Base-by-base conservation (phyloP, 2,329 filamentous ascomycete genomes). In the Atkinsonella texensis region DNA sequence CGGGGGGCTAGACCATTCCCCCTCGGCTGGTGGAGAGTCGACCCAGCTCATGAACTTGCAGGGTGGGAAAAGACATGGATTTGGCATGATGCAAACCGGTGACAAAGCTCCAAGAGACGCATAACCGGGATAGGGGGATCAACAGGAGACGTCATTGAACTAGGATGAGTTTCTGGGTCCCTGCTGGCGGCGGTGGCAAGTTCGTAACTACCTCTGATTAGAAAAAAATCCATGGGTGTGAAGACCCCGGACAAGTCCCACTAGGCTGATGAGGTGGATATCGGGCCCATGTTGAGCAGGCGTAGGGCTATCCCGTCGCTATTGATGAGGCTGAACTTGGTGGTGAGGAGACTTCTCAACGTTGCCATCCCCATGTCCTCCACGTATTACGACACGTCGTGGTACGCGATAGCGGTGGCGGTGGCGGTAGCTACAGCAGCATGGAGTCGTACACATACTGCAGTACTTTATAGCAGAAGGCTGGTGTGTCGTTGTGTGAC, bases 101-200 rank as follows among this genome's bases (percentile, higher is more conserved):
- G 35, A 31, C 13, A 35, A 28, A 13, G 12, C 18, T 39, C 4
- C 28, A 28, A 28, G 28, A 28, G 5, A 28, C 2, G 28, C 28
- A 28, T 8, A 1, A 28, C 7, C 28, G 28, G 7, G 18, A 13
- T 12, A 11, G 18, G 41, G 12, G 35, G 10, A 35, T 13, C 33
- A 35, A 15, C 35, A 4, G 15, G 11, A 38, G 3, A 38, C 35
- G 15, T 38, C 5, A 8, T 28, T 15, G 15, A 38, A 38, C 8
- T 38, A 15, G 15, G 5, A 38, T 7, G 17, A 45, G 20, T 13
- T 15, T 2, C 6, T 32, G 18, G 31, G 17, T 42, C 20, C 50
- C 45, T 48, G 44, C 17, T 17, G 17, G 49, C 28, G 43, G 49
- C 18, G 38, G 45, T 39, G 44, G 44, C 44, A 44, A 52, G 50